Evolutionary conservation across 225 moss, liverwort and hornwort genomes (phyloP).

Genomic region (Polytrichum formosum): DNA sequence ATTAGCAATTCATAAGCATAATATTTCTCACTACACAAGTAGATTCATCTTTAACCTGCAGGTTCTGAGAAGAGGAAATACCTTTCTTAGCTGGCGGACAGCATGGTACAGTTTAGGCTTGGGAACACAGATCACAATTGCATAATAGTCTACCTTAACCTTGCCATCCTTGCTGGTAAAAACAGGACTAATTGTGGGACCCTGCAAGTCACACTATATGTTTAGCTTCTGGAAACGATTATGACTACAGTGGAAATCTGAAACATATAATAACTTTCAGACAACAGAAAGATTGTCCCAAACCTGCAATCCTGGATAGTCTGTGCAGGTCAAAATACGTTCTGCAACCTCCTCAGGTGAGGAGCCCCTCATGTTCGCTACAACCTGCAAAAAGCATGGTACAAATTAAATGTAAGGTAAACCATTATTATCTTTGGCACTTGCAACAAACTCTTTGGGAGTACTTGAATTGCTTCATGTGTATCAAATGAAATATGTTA

Average conservation of each 20-base stretch:
- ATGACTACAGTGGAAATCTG: not conserved
- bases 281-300: not conserved
- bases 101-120: constrained; percentile 83
- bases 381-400: constrained; percentile 37
- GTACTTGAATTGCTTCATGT: no score
- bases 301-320: constrained; percentile 78
- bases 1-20: no score
- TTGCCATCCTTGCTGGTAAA: constrained; percentile 40
- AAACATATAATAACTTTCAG: not conserved
- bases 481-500: no score
- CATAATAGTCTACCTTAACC: constrained; percentile 73
- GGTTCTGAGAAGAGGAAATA: constrained; percentile 18
- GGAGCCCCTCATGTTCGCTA: constrained; percentile 85
- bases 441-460: not conserved
- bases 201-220: constrained; percentile 39
- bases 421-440: not conserved
- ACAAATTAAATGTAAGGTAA: not conserved
- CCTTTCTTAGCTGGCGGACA: constrained; percentile 79
- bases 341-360: constrained; percentile 83
- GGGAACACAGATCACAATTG: constrained; percentile 76
- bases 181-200: constrained; percentile 92
- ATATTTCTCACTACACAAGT: no score
- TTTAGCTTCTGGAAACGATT: constrained; percentile 4
- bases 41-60: no score
- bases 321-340: constrained; percentile 44